Conservation (phyloP, 768 basidiomycete genomes). For the Cantharellus anzutake region DNA sequence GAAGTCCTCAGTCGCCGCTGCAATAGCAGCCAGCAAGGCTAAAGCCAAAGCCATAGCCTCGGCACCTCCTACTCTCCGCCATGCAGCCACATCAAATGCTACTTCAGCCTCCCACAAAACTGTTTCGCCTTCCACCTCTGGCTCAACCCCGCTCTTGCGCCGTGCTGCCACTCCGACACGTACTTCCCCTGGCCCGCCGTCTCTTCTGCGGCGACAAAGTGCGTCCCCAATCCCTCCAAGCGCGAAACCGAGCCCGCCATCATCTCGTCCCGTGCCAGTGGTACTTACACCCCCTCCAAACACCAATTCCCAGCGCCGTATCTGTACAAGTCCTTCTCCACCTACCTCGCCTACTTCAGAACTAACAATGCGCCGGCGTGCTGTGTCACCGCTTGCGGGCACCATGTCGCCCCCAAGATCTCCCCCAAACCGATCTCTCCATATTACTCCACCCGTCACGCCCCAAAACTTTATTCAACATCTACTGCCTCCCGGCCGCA, state of each 20-base stretch:
- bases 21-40: constrained; percentile 77
- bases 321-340: not conserved
- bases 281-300: too few species aligned
- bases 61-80: constrained; percentile 60
- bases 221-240: not conserved
- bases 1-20: constrained; percentile 68
- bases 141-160: constrained; percentile 1
- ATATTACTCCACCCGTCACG: not conserved
- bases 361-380: not conserved
- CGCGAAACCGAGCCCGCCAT: too few species aligned
- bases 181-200: not conserved
- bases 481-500: not conserved
- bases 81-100: constrained; percentile 57
- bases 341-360: not conserved
- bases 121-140: constrained; percentile 7
- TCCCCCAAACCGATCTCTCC: not conserved
- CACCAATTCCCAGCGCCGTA: not conserved
- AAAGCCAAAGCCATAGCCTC: constrained; percentile 72
- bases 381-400: not conserved
- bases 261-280: too few species aligned
- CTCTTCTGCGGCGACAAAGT: not conserved
- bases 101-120: constrained; percentile 23
- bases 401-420: not conserved
- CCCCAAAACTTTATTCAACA: too few species aligned
- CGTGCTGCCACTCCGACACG: not conserved